Base-by-base conservation (phyloP, 495 filamentous ascomycete genomes). In the Gamarada debralockiae region DNA sequence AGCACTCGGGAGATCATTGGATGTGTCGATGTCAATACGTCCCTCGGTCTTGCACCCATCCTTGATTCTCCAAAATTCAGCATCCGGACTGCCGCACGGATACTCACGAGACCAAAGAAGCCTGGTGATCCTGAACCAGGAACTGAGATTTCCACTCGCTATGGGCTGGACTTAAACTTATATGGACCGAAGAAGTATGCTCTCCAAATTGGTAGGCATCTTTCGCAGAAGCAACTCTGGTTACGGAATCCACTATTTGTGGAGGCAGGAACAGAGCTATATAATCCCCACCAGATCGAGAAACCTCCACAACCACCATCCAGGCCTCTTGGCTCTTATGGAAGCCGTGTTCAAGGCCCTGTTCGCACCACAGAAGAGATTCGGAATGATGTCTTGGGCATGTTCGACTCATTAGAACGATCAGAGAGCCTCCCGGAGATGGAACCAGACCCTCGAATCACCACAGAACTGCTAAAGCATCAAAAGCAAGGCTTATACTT, bases 401-500 rank as follows among this genome's bases (percentile, higher is more conserved):
- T 97, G 71, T 96, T 98, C 58, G 89, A 96, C 67, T 82, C 80
- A 13, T 78, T 97, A 14, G 72, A 79, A 14, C 79, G 86, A 56
- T 76, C 76, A 4, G 87, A 95, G 23, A 84, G 86, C 52, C 65
- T 97, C 18, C 89, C 89, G 6, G 79, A 86, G 50, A 83, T 85
- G 74, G 85, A 93, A 5, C 75, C 86, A 0, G 73, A 80, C 50
- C 48, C 65, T 13, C 66, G 73, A 14, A 73, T 96, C 39, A 70
- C 64, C 22, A 97, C 92, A 0, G 73, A 80, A 6, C 68, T 98
- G 27, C 77, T 97, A 21, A 77, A 77, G 42, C 93, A 98, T 66
- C 93, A 98, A 62, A 92, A 90, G 62, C 92, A 97, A 67, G 93
- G 86, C 0, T 74, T 98, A 2, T 82, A 82, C 67, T 98, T 96